Base-by-base conservation (phyloP, 306 rosid species). In the Hippophae gyantsensis region DNA sequence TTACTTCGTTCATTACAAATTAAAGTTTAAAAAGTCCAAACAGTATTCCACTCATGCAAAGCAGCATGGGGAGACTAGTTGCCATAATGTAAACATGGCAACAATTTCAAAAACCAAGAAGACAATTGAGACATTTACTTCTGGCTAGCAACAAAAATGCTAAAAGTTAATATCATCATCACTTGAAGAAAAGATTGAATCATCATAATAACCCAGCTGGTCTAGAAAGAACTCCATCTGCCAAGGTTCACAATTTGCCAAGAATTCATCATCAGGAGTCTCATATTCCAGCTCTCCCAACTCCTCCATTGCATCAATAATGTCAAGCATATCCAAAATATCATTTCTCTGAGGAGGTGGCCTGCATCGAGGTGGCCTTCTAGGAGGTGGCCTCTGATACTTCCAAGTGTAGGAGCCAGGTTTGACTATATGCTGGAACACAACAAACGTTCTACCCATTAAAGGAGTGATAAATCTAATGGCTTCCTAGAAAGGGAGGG, bases 371-470 rank as follows among this genome's bases (percentile, higher is more conserved):
- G 71, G 69, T 27, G 78, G 78, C 67, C 65, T 69, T 63, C 71
- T 71, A 25, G 79, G 84, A 58, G 84, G 81, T 32, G 79, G 76
- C 71, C 78, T 69, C 69, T 46, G 76, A 79, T 72, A 68, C 69
- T 70, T 76, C 79, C 81, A 76, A 55, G 61, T 52, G 69, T 79
- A 76, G 57, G 81, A 79, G 74, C 84, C 79, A 13, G 76, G 76
- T 71, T 60, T 75, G 76, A 79, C 78, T 63, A 51, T 67, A 69
- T 76, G 84, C 84, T 79, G 81, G 84, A 76, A 79, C 81, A 76
- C 76, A 79, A 79, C 78, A 79, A 79, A 76, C 66, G 73, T 70
- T 74, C 79, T 67, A 72, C 63, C 76, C 75, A 75, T 79, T 77
- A 79, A 79, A 75, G 79, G 70, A 68, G 69, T 72, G 58, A 62